Evolutionary conservation across 1,284 basidiomycete genomes (phyloP).

Genomic region (Cutaneotrichosporon sp.): DNA sequence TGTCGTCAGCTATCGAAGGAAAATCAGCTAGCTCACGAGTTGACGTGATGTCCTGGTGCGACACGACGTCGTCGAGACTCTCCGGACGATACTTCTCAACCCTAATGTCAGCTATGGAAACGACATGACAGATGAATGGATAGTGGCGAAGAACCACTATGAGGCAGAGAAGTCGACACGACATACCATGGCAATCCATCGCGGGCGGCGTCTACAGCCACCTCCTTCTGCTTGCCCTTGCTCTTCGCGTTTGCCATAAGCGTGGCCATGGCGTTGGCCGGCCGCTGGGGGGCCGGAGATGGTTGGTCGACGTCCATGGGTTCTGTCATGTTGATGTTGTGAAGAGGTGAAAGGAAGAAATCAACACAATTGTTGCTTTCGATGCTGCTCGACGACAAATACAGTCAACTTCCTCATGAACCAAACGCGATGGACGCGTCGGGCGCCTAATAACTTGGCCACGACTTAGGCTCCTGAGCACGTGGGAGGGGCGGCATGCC

Average conservation of each 20-base stretch:
- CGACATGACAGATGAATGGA: too few relatives aligned
- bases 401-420: background rate
- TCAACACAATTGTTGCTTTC: too few relatives aligned
- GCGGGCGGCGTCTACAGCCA: conserved; percentile 27
- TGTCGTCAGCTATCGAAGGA: conserved; percentile 43
- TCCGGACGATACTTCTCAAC: conserved; percentile 93
- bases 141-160: too few relatives aligned
- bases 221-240: conserved; percentile 44
- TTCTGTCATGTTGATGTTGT: conserved; percentile 15
- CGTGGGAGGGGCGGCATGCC: too few relatives aligned
- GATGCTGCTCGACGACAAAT: too few relatives aligned
- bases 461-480: too few relatives aligned
- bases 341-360: too few relatives aligned
- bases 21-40: conserved; percentile 62
- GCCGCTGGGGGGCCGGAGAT: conserved; percentile 9
- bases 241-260: conserved; percentile 38
- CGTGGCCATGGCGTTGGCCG: conserved; percentile 40
- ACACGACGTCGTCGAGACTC: conserved; percentile 83
- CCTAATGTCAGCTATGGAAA: conserved; percentile 53
- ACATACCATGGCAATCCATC: conserved; percentile 48
- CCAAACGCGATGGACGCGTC: conserved; percentile 4
- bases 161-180: background rate
- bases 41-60: conserved; percentile 85
- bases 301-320: conserved; percentile 33
- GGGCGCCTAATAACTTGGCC: background rate